Evolutionary conservation across 306 rosid genomes (phyloP), one percentile per base, ranked within the genome.

Genomic region (Begonia fuchsioides): DNA sequence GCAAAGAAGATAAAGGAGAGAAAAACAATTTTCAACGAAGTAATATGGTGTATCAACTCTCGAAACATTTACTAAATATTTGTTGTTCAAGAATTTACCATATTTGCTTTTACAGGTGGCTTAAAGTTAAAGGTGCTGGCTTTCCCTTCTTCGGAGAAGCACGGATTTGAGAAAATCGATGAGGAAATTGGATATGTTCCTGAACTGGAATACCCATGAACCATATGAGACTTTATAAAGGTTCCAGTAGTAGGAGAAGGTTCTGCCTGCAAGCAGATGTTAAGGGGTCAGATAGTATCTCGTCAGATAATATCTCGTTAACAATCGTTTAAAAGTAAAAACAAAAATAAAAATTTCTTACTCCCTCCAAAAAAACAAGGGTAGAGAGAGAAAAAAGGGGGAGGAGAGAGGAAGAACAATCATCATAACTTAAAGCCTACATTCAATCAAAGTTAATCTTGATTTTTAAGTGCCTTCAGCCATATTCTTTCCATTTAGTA

Each of bases 181-280:
- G 82, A 60, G 55, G 75, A 47, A 43, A 58, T 18, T 17, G 82
- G 69, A 75, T 72, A 73, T 54, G 76, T 14, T 43, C 78, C 62
- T 32, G 83, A 72, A 44, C 67, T 43, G 46, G 58, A 54, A 53
- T 70, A 62, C 55, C 84, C 64, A 47, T 60, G 75, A 44, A 69
- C 38, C 73, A 73, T 64, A 61, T 68, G 86, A 67, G 79, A 70
- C 73, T 77, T 80, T 20, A 63, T 44, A 56, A 90, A 50, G 57
- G 95, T 74, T 41, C 98, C 98, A 12, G 98, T 90, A 59, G 98
- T 90, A 5, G 98, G 98, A 14, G 98, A 90, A 65, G 98, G 87
- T 59, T 85, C 95, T 52, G 79, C 94, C 98, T 90, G 83, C 76
- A 79, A 60, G 50, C 43, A 54, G 35, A 26, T 26, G 7, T 26